Evolutionary conservation across 2,329 filamentous ascomycete species (phyloP).

Genomic region (Neofusicoccum parvum): DNA sequence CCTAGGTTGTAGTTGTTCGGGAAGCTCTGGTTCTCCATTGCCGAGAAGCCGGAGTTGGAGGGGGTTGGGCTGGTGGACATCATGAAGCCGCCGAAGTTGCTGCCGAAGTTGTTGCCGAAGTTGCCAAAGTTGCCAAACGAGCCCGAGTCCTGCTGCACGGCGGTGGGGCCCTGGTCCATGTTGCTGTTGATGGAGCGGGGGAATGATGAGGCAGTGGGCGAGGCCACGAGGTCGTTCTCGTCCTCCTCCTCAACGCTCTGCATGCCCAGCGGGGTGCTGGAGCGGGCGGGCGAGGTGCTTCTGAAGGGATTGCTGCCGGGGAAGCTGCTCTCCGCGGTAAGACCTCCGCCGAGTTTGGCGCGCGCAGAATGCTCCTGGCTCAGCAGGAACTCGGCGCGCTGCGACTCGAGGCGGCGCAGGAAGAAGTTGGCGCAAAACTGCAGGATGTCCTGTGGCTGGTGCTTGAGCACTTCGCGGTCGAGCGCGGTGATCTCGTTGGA

Average conservation of each 20-base stretch:
- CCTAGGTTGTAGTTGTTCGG: constrained; percentile 93
- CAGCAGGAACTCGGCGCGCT: constrained; percentile 61
- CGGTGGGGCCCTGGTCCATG: constrained; percentile 40
- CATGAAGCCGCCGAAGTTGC: constrained; percentile 27
- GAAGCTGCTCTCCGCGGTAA: constrained; percentile 73
- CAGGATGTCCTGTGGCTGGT: constrained; percentile 64
- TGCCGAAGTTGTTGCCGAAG: constrained; percentile 37
- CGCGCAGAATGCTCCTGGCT: constrained; percentile 48
- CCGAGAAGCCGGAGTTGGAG: constrained; percentile 47
- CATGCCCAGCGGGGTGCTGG: constrained; percentile 52
- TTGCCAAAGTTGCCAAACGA: constrained; percentile 37
- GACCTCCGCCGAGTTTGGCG: constrained; percentile 35
- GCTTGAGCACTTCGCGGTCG: constrained; percentile 61
- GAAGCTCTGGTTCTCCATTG: constrained; percentile 68
- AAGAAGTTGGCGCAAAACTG: constrained; percentile 74
- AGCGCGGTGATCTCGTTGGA: constrained; percentile 65
- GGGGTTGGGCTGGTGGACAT: constrained; percentile 33
- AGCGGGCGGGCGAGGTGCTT: constrained; percentile 39
- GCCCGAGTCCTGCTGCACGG: constrained; percentile 42
- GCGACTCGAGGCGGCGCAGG: constrained; percentile 64
- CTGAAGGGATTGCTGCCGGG: constrained; percentile 76
- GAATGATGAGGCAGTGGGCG: constrained; percentile 63
- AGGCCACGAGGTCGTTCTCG: constrained; percentile 73
- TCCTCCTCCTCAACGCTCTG: constrained; percentile 78
- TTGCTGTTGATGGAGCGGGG: constrained; percentile 45